These are phyloP conservation scores for Carex littledalei DNA, from an alignment of 176 grass and related monocot species.

Conservation along the genomic window DNA sequence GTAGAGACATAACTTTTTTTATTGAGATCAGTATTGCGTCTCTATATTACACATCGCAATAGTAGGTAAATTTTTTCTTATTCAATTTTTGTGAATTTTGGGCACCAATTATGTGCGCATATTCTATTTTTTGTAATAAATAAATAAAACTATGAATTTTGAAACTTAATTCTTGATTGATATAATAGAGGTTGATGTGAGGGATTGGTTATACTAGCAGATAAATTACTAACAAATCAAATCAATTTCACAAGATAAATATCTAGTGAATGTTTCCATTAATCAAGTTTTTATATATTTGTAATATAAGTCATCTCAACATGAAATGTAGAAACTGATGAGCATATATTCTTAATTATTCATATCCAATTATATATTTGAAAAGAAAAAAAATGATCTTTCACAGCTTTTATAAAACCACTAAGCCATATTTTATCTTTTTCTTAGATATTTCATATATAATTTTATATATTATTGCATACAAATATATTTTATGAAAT, in stretches of 20 bases:
- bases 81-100: background rate
- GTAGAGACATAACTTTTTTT: background rate
- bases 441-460: background rate
- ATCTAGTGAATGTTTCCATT: background rate
- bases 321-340: background rate
- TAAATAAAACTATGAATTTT: background rate
- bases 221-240: background rate
- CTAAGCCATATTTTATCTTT: background rate
- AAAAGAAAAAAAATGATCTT: background rate
- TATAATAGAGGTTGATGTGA: background rate
- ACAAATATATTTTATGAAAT: too few relatives aligned
- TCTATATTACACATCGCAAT: background rate
- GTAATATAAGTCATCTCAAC: background rate
- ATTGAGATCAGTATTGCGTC: background rate
- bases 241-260: background rate
- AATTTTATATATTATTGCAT: background rate
- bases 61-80: background rate
- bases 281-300: background rate
- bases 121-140: background rate
- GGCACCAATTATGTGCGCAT: background rate
- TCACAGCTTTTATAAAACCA: background rate
- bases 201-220: background rate
- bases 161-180: background rate
- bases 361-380: background rate
- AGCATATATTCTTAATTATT: background rate